Evolutionary conservation across 164 flowering plant species (phyloP), one percentile per base, ranked within the genome.

Genomic region (Magnolia officinalis): DNA sequence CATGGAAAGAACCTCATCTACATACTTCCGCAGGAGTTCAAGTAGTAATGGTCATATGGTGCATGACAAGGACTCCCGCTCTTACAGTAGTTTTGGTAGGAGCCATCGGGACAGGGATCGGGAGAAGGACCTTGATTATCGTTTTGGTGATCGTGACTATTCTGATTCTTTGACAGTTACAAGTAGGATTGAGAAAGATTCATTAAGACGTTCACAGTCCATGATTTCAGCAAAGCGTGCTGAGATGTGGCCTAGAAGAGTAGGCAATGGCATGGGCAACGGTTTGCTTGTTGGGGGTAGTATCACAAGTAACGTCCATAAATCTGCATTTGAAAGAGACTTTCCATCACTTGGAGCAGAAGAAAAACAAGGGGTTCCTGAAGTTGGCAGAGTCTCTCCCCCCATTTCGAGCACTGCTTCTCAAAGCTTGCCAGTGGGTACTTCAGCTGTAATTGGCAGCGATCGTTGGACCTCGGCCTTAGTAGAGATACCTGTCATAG

Each of bases 391-490:
- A 76, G 88, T 88, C 52, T 78, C 90, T 19, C 91, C 97, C 74
- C 96, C 98, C 79, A 91, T 88, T 24, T 79, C 91, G 82, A 82
- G 83, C 74, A 45, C 87, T 8, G 81, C 87, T 66, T 82, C 83
- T 70, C 95, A 90, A 74, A 84, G 87, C 78, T 78, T 95, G 82
- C 89, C 97, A 50, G 72, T 87, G 74, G 87, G 88, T 75, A 82
- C 74, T 78, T 84, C 94, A 20, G 71, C 89, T 66, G 80, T 86
- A 79, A 82, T 89, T 74, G 88, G 89, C 52, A 88, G 94, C 1
- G 96, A 91, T 72, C 91, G 94, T 31, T 93, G 98, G 97, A 90
- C 91, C 6, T 95, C 98, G 1, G 96, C 91, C 74, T 81, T 96
- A 77, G 97, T 89, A 24, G 95, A 92, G 82, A 93, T 90, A 63